A percentile compares a stretch with the other conserved stretches of the same genome.
Evolutionary conservation across 352 stramenopile genomes (phyloP).

Genomic region (Phytophthora pseudosyringae): DNA sequence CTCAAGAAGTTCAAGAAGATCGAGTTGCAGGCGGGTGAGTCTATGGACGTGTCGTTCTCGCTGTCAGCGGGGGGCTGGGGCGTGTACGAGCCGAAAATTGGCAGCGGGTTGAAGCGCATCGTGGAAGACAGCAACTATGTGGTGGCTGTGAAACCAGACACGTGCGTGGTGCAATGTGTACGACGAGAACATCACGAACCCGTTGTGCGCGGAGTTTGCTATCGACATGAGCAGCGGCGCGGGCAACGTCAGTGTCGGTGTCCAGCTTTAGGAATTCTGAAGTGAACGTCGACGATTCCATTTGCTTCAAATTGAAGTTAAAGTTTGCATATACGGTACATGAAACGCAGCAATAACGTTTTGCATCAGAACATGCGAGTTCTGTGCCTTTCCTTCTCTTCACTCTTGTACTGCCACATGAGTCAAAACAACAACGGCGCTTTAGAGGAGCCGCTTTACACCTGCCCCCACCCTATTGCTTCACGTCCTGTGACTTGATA

Average conservation of each 20-base stretch:
- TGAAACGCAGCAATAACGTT: too few relatives aligned
- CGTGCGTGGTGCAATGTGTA: constrained; percentile 75
- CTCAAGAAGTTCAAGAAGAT: constrained; percentile 88
- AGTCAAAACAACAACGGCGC: too few relatives aligned
- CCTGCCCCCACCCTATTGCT: not conserved
- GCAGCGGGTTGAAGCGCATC: constrained; percentile 48
- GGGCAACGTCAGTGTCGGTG: constrained; percentile 16
- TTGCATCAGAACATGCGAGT: too few relatives aligned
- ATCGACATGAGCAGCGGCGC: constrained; percentile 33
- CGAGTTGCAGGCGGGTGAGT: constrained; percentile 51
- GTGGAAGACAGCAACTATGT: constrained; percentile 74
- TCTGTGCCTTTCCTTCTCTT: too few relatives aligned
- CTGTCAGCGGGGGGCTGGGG: constrained; percentile 63
- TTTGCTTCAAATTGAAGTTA: too few relatives aligned
- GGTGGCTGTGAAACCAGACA: constrained; percentile 67
- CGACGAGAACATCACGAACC: constrained; percentile 41
- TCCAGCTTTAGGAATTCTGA: constrained; percentile 10
- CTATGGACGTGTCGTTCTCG: constrained; percentile 46
- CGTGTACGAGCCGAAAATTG: constrained; percentile 61
- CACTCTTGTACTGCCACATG: too few relatives aligned
- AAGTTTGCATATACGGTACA: too few relatives aligned
- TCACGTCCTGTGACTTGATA: constrained; percentile 31
- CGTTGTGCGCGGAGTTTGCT: constrained; percentile 51
- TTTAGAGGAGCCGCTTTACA: too few relatives aligned
- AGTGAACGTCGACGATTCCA: too few relatives aligned